Base-by-base conservation (phyloP, 2,329 filamentous ascomycete genomes). In the Gyromitra esculenta region DNA sequence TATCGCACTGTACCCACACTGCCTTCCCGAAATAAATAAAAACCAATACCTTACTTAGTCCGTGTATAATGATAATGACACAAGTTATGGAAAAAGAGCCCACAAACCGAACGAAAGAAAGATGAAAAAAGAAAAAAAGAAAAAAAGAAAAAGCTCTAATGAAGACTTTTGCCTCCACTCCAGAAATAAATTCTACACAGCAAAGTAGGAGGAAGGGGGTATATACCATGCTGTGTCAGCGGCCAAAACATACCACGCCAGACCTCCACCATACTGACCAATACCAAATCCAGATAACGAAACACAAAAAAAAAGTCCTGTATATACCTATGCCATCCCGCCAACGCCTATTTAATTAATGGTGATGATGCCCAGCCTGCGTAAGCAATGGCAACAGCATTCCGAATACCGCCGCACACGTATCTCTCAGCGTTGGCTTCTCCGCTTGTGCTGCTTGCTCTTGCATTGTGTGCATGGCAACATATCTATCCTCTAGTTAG, bases 391-490 rank as follows among this genome's bases (percentile, higher is more conserved):
- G 92, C 69, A 96, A 83, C 69, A 95, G 83, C 91, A 96, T 95
- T 78, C 92, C 92, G 35, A 87, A 87, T 13, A 94, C 88, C 1
- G 91, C 92, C 11, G 89, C 89, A 68, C 93, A 81, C 0, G 90
- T 92, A 81, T 93, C 90, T 64, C 90, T 86, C 86, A 91, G 87
- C 81, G 89, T 72, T 54, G 60, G 65, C 64, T 62, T 76, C 41
- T 78, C 64, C 18, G 64, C 68, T 31, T 73, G 60, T 21, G 54
- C 69, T 13, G 71, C 64, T 60, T 79, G 75, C 25, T 97, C 94
- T 82, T 96, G 92, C 93, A 98, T 97, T 0, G 94, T 94, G 82
- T 99, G 96, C 94, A 98, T 97, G 0, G 96, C 96, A 56, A 99
- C 96, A 82, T 98, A 97, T 81, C 93, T 96, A 78, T 13, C 63